A percentile compares a stretch with the other conserved stretches of the same genome.
Conservation (phyloP, 1,284 basidiomycete species). For the Sanghuangporus sanghuang region DNA sequence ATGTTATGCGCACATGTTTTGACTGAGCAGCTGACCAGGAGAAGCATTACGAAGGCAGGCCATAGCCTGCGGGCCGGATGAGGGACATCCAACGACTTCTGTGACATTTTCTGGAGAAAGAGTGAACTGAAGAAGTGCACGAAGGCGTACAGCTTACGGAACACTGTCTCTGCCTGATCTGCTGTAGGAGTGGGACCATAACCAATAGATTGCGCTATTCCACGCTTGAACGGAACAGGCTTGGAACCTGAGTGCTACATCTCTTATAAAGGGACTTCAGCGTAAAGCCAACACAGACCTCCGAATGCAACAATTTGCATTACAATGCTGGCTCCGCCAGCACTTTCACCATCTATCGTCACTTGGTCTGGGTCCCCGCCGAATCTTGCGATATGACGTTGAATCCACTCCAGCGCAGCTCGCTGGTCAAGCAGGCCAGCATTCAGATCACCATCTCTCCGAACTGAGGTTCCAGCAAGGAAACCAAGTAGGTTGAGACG, state of each 20-base stretch:
- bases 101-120: conserved; percentile 28
- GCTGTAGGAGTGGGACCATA: conserved; percentile 33
- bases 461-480: conserved; percentile 35
- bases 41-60: conserved; percentile 36
- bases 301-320: conserved; percentile 40
- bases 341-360: conserved; percentile 40
- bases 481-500: conserved; percentile 52
- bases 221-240: conserved; percentile 34
- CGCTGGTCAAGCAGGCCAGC: conserved; percentile 43
- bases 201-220: conserved; percentile 39
- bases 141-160: conserved; percentile 24
- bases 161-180: conserved; percentile 29
- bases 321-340: conserved; percentile 38
- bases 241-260: conserved; percentile 27
- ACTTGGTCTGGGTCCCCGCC: conserved; percentile 38
- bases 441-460: conserved; percentile 34
- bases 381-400: conserved; percentile 37
- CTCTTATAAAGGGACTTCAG: background rate
- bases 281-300: conserved; percentile 23
- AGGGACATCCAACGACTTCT: conserved; percentile 31
- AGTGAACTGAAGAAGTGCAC: background rate
- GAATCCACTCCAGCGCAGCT: conserved; percentile 42
- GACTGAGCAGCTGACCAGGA: conserved; percentile 24
- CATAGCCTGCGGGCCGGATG: conserved; percentile 27
- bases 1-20: background rate